Evolutionary conservation across 106 monocot genomes (phyloP), one percentile per base, ranked within the genome.

Genomic region (Apostasia ramifera): DNA sequence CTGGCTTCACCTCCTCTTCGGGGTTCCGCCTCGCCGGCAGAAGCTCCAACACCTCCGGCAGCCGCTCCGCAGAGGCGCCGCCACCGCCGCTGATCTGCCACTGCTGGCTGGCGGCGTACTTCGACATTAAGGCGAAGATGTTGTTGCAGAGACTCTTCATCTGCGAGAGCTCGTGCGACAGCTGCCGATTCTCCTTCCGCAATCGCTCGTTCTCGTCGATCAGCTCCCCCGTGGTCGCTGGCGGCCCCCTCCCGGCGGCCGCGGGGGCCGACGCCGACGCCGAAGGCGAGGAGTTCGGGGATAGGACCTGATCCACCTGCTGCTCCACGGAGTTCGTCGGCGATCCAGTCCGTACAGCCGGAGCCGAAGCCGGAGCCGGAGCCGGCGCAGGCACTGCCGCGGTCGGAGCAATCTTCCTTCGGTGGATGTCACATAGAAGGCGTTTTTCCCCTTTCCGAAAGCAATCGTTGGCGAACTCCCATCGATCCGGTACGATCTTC

Each of bases 381-480:
- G 62, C 50, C n/a, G 55, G 3, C 15, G 41, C 52, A 8, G 43
- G 46, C 47, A 45, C 68, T 40, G 40, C 62, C 48, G 3, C 12
- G 13, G 62, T 2, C 13, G 44, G 53, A 6, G 63, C 40, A 12
- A 84, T 73, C 58, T 93, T 93, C 52, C 88, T 74, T 9, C 93
- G 86, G 39, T 89, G 89, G 56, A 93, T 93, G 63, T 93, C 93
- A 57, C 86, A 73, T 5, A 93, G 79, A 4, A 93, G 73, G 26
- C 69, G 50, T 76, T 78, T 79, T 70, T 93, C 89, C 37, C 89
- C 93, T 49, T 73, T 64, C 37, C 74, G 73, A 80, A 93, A 89
- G 60, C 78, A 93, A 15, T 93, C 89, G 76, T 93, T 93, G 37
- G 84, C 81, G 59, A 93, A 93, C 56, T 93, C 93, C 93, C 93